These are phyloP conservation scores for Ophiostoma australiae DNA, from an alignment of 2,329 filamentous ascomycete species.

Conservation along the genomic window DNA sequence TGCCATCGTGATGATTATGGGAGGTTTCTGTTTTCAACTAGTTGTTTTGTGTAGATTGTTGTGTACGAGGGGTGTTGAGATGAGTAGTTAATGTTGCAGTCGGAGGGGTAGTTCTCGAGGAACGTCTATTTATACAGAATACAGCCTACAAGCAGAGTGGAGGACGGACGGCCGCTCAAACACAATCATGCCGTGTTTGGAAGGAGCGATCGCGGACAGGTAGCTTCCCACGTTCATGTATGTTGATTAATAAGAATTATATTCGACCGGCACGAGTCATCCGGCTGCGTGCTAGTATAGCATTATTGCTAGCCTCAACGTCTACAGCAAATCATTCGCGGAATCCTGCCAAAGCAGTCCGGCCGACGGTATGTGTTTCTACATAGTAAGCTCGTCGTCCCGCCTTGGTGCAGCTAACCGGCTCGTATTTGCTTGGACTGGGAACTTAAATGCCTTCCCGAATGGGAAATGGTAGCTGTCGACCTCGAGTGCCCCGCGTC, in stretches of 20 bases:
- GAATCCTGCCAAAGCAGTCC: not conserved
- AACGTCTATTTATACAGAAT: not conserved
- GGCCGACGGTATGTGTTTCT: not conserved
- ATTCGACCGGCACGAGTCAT: not conserved
- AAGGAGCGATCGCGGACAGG: not conserved
- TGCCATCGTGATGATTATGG: slow-evolving; percentile 8
- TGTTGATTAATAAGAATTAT: not conserved
- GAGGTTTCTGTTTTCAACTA: not conserved
- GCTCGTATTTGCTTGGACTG: not conserved
- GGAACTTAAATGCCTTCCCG: not conserved
- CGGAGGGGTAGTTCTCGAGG: not conserved
- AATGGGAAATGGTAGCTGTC: not conserved
- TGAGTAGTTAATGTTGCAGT: not conserved
- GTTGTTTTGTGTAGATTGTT: not conserved
- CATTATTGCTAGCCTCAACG: not conserved
- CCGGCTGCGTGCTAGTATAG: not conserved
- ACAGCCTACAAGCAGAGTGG: not conserved
- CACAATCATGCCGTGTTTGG: not conserved
- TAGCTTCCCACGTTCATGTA: not conserved
- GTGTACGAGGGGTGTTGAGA: not conserved
- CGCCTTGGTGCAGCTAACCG: not conserved
- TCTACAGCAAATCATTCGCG: not conserved
- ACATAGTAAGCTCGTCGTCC: not conserved
- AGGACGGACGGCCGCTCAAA: not conserved
- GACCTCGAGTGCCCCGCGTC: not conserved